phyloP scores from a whole-genome alignment of 2,329 filamentous ascomycete genomes.

The Neonectria ditissima region DNA sequence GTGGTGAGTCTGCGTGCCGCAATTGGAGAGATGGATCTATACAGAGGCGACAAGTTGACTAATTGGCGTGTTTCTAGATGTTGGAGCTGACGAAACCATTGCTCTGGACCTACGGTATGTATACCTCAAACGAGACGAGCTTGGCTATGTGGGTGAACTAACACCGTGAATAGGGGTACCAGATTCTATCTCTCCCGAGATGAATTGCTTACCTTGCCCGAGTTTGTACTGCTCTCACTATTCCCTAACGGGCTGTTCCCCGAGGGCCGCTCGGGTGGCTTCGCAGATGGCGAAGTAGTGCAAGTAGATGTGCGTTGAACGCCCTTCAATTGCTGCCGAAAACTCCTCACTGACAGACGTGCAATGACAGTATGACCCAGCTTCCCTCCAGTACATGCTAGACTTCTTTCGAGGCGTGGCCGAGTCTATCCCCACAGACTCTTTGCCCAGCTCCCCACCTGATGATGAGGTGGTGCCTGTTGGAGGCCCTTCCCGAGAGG shows the following conservation, averaged over 20 bases:
- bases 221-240: constrained; percentile 96
- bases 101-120: constrained; percentile 90
- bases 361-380: constrained; percentile 85
- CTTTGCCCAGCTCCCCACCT: constrained; percentile 72
- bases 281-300: constrained; percentile 92
- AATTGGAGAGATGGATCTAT: neutral
- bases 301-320: constrained; percentile 88
- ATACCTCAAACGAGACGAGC: neutral
- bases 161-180: constrained; percentile 74
- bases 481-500: constrained; percentile 78
- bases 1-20: constrained; percentile 69
- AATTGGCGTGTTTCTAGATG: constrained; percentile 64
- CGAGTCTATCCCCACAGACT: constrained; percentile 88
- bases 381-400: constrained; percentile 97
- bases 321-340: neutral
- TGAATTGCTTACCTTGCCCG: constrained; percentile 92
- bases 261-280: constrained; percentile 94
- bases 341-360: constrained; percentile 21
- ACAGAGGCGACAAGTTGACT: constrained; percentile 5
- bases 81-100: constrained; percentile 92
- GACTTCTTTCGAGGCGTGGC: constrained; percentile 98
- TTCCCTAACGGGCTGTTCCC: constrained; percentile 99
- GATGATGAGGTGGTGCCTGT: constrained; percentile 71
- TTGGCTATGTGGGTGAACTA: constrained; percentile 32
- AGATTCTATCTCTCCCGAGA: constrained; percentile 95